Conservation (phyloP, 1,284 basidiomycete genomes). For the Leccinum griseonigrum region DNA sequence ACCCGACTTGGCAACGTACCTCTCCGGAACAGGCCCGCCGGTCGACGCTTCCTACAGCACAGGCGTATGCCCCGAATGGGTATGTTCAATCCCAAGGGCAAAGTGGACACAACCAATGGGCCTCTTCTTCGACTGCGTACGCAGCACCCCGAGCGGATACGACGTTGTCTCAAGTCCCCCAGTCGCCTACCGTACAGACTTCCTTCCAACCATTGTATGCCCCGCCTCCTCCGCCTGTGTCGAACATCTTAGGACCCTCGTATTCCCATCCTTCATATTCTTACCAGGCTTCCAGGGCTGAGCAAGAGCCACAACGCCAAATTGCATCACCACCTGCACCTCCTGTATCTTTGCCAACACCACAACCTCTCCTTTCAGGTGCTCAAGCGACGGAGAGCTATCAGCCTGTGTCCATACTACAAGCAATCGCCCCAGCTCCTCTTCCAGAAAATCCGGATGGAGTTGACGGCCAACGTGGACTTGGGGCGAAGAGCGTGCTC, state of each 20-base stretch:
- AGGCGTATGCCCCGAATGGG: constrained; percentile 16
- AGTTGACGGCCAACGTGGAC: constrained; percentile 1
- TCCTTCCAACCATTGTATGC: constrained; percentile 21
- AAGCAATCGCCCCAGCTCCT: constrained; percentile 6
- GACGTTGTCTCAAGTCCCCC: constrained; percentile 12
- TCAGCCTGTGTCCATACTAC: constrained; percentile 23
- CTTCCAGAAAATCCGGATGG: constrained; percentile 3
- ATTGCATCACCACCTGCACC: constrained; percentile 4
- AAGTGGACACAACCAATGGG: constrained; percentile 31
- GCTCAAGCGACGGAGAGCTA: constrained; percentile 10
- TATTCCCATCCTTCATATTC: constrained; percentile 18
- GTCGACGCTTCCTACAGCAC: constrained; percentile 14
- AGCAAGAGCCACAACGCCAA: constrained; percentile 16
- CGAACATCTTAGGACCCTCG: constrained; percentile 12
- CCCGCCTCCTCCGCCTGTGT: constrained; percentile 17
- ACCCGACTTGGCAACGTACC: constrained; percentile 56
- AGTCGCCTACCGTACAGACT: constrained; percentile 14
- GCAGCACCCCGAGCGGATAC: constrained; percentile 16
- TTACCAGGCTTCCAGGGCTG: constrained; percentile 10
- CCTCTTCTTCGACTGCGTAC: constrained; percentile 22
- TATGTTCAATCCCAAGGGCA: constrained; percentile 21
- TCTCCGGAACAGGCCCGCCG: constrained; percentile 20
- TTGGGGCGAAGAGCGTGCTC: not conserved
- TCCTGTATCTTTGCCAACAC: constrained; percentile 4
- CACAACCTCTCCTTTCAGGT: constrained; percentile 10